phyloP scores from a whole-genome alignment of 73 alveolate genomes.

The Tetrahymena malaccensis region DNA sequence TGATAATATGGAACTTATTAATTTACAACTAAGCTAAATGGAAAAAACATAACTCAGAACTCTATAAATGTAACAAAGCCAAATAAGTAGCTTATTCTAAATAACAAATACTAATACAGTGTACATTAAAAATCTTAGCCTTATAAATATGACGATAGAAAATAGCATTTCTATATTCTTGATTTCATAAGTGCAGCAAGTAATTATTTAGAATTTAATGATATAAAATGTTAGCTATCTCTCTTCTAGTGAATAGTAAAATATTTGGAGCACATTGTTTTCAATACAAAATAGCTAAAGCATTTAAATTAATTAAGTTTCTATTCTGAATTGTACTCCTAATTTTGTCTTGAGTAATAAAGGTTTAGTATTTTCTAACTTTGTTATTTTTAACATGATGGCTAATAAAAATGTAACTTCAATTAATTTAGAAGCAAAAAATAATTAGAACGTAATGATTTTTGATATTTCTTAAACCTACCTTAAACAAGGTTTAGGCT shows the following conservation, averaged over 20 bases:
- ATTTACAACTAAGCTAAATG: not conserved
- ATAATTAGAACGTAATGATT: not conserved
- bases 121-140: not conserved
- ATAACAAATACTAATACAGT: not conserved
- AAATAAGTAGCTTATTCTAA: not conserved
- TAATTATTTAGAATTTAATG: no score
- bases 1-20: not conserved
- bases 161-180: not conserved
- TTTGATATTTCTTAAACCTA: not conserved
- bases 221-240: not conserved
- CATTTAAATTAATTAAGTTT: not conserved
- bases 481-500: not conserved
- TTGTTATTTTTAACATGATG: not conserved
- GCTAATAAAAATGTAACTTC: not conserved
- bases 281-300: not conserved
- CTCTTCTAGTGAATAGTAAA: not conserved
- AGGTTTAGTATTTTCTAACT: not conserved
- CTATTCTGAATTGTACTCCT: not conserved
- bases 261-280: not conserved
- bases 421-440: not conserved
- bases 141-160: not conserved
- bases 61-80: not conserved
- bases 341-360: no score
- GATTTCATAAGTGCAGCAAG: not conserved
- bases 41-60: not conserved